phyloP scores from a whole-genome alignment of 371 early-diverging fungal species.

The Coemansia sp. region DNA sequence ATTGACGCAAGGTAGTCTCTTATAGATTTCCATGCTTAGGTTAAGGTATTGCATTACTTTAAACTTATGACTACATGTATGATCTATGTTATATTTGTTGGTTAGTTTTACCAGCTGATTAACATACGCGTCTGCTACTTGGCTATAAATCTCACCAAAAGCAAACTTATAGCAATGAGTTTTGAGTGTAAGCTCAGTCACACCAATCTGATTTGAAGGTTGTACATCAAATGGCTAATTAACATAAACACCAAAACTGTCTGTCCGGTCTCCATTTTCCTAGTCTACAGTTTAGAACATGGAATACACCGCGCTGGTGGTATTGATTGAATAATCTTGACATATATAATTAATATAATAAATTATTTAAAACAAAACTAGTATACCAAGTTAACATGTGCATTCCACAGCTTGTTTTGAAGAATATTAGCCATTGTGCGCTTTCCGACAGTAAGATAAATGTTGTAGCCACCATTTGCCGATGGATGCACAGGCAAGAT shows the following conservation, averaged over 20 bases:
- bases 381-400: neutral
- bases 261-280: too few relatives aligned
- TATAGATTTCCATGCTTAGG: neutral
- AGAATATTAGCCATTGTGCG: neutral
- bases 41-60: neutral
- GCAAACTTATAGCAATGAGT: neutral
- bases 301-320: too few relatives aligned
- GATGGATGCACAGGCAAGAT: slow-evolving; percentile 8
- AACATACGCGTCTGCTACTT: neutral
- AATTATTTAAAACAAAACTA: neutral
- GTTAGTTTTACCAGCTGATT: neutral
- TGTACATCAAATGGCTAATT: too few relatives aligned
- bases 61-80: neutral
- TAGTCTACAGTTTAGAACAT: too few relatives aligned
- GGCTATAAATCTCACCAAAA: neutral
- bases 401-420: neutral
- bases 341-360: too few relatives aligned
- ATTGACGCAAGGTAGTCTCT: too few relatives aligned
- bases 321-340: too few relatives aligned
- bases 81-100: neutral
- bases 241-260: too few relatives aligned
- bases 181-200: neutral
- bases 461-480: neutral
- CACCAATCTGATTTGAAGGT: neutral
- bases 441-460: slow-evolving; percentile 1